Evolutionary conservation across 75 land plant genomes (phyloP), one percentile per base, ranked within the genome.

Genomic region (Adiantum capillusveneris): DNA sequence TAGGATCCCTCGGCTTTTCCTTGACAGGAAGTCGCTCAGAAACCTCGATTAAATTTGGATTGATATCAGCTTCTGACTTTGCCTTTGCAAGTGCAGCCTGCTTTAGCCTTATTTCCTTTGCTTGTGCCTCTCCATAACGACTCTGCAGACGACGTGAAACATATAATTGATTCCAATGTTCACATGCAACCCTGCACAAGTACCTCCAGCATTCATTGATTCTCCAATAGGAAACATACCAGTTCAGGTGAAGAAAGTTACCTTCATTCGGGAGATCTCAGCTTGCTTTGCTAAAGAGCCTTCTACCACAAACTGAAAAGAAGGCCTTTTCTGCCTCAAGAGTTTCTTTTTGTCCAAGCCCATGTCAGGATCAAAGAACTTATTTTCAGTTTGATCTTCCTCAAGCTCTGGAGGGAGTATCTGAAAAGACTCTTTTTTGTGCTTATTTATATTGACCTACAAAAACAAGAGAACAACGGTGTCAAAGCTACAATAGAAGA

Each of bases 251-350:
- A 55, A 45, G 13, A 19, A 16, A 57, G 60, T 65, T 71, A 94
- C 98, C 81, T 84, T 91, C 44, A 89, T 51, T 63, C 73, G 83
- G 17, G 80, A 53, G 1, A 78, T 76, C 36, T 94, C 98, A 39
- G 98, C 98, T 37, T 87, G 73, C 44, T 76, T 94, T 41, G 96
- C 74, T 87, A 84, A 82, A 69, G 71, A 81, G 1, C 98, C 98
- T 73, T 94, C 96, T 75, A 86, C 98, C 1, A 94, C 98, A 78
- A 94, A 94, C 81, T 94, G 98, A 72, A 94, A 94, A 12, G 59
- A 62, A 74, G 81, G 71, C 63, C 96, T 81, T 71, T 84, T 86
- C 5, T 88, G 85, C 65, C 98, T 74, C 58, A 86, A 55, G 50
- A 89, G 72, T 72, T 89, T 88, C 73, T 60, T 94, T 44, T 89